Conservation (phyloP, 1,139 yeast species). For the Ashbya aceris region DNA sequence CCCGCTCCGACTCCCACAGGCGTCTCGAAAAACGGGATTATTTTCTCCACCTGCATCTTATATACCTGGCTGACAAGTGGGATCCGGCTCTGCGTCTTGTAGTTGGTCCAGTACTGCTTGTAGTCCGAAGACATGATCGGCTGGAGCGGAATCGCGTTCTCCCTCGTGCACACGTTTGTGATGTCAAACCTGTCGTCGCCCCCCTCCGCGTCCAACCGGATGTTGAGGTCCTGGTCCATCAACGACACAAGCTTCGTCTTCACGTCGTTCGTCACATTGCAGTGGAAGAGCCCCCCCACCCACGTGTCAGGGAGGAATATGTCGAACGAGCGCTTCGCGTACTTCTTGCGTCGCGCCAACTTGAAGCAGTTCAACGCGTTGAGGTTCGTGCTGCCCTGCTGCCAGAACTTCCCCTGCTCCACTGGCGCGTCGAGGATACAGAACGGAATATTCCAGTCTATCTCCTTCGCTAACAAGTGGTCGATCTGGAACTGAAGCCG, state of each 20-base stretch:
- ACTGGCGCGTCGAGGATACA: constrained; percentile 36
- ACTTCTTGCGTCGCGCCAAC: constrained; percentile 54
- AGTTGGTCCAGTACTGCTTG: constrained; percentile 40
- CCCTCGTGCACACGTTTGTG: constrained; percentile 29
- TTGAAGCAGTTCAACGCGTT: constrained; percentile 44
- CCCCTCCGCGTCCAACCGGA: constrained; percentile 10
- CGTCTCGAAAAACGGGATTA: constrained; percentile 36
- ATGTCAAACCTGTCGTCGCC: constrained; percentile 15
- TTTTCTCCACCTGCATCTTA: constrained; percentile 32
- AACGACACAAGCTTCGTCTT: constrained; percentile 26
- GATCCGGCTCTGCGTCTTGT: constrained; percentile 15
- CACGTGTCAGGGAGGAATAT: constrained; percentile 50
- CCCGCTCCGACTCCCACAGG: not conserved
- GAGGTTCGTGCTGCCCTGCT: constrained; percentile 13
- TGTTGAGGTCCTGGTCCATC: constrained; percentile 17
- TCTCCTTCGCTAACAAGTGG: constrained; percentile 33
- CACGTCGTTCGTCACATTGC: constrained; percentile 33
- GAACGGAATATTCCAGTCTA: constrained; percentile 46
- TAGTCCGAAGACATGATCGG: constrained; percentile 57
- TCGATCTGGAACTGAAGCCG: constrained; percentile 39
- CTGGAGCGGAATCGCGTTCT: constrained; percentile 38
- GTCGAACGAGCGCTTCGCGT: constrained; percentile 40
- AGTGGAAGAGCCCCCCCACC: constrained; percentile 59
- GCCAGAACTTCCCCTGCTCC: constrained; percentile 7
- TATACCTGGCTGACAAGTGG: constrained; percentile 7